A percentile compares a stretch with the other conserved stretches of the same genome.
Conservation (phyloP, 1,284 basidiomycete genomes). For the Rhodofomes roseus region DNA sequence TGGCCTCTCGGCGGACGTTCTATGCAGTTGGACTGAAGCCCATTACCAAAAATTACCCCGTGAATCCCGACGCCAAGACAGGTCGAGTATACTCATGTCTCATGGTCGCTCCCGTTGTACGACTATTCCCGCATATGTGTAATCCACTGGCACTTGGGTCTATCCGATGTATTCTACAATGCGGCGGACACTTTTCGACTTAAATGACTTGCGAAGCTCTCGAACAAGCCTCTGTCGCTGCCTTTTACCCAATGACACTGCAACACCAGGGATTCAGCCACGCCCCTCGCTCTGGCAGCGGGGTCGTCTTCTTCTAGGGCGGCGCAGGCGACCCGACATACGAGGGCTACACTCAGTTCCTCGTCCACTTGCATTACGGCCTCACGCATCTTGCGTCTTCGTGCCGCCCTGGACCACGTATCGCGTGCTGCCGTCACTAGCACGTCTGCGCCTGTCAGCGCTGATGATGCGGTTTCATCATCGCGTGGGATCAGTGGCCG, state of each 20-base stretch:
- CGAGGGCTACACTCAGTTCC: slow-evolving; percentile 11
- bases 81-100: too few species aligned
- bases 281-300: slow-evolving; percentile 8
- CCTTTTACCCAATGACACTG: slow-evolving; percentile 66
- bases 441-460: slow-evolving; percentile 16
- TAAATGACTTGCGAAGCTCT: slow-evolving; percentile 66
- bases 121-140: too few species aligned
- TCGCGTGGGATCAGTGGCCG: slow-evolving; percentile 3
- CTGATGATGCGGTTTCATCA: background rate
- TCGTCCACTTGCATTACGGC: slow-evolving; percentile 8
- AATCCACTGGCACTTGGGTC: too few species aligned
- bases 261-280: slow-evolving; percentile 21
- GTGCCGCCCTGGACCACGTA: slow-evolving; percentile 75
- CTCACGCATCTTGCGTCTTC: slow-evolving; percentile 38
- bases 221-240: slow-evolving; percentile 53
- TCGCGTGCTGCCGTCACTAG: slow-evolving; percentile 45
- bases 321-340: slow-evolving; percentile 25
- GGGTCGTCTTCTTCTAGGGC: background rate
- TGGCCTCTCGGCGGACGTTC: too few species aligned
- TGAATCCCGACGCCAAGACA: too few species aligned
- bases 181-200: slow-evolving; percentile 32
- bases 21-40: too few species aligned
- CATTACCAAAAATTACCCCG: too few species aligned
- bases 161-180: background rate
- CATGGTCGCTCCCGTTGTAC: too few species aligned